Base-by-base conservation (phyloP, 1,284 basidiomycete species). In the Xanthoconium separans region DNA sequence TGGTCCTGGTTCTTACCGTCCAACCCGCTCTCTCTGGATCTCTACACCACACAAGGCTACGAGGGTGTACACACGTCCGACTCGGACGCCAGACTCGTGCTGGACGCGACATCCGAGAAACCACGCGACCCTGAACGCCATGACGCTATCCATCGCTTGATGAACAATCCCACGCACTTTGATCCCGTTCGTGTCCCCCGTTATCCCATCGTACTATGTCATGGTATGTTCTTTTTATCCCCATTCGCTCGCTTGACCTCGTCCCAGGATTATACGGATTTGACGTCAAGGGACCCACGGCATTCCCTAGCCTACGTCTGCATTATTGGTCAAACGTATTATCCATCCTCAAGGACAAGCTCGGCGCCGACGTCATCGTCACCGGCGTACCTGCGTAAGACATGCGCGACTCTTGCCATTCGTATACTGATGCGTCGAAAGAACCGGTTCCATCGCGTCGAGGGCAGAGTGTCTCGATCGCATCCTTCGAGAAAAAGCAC, bases 301-400 rank as follows among this genome's bases (percentile, higher is more conserved):
- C 90, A 51, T 83, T 95, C 70, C 86, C 93, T 16, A 78, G 84
- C 64, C 75, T 95, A 65, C 82, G 93, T 57, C 84, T 95, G 68
- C 95, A 98, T 61, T 99, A 99, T 70, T 99, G 97, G 97, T 86
- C 88, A 0, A 90, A 91, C 54, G 87, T 98, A 6, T 78, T 98
- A 41, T 85, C 84, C 42, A 84, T 97, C 9, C 77, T 99, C 13
- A 81, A 90, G 51, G 82, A 91, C 56, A 90, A 83, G 61, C 78
- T 98, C 20, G 92, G 93, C 8, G 95, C 90, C 22, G 92, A 98
- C 58, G 95, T 99, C 16, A 86, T 98, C 49, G 91, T 98, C n/a
- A 94, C 95, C 4, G 87, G 90, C 2, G 97, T 98, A 20, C 97
- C 97, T 44, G 87, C 89, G 91, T 94, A 67, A 63, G 88, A 73